Evolutionary conservation across 805 yeast genomes (phyloP), one percentile per base, ranked within the genome.

Genomic region (Starmerella sirachaensis): DNA sequence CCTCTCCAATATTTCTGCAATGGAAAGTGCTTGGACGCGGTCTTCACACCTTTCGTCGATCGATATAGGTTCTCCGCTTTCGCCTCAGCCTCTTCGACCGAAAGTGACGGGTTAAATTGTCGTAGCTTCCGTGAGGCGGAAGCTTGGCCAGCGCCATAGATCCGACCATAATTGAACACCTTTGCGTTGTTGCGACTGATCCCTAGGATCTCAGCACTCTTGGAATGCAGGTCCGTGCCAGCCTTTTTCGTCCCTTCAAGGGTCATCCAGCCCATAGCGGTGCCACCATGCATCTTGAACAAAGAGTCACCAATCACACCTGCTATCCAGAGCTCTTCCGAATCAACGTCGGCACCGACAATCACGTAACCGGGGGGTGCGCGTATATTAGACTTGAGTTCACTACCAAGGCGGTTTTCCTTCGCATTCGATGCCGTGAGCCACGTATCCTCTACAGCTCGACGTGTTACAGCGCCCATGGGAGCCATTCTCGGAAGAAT

Each of bases 241-340:
- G 80, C 88, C 40, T 64, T 66, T 60, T 91, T 91, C 4, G 88
- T 76, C 14, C 99, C 99, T 63, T 91, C 99, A 39, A 91, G 66
- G 2, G 96, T 86, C 99, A 91, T 93, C 98, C 98, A 93, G 0
- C 97, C 96, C 38, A 93, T 70, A 0, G 97, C 94, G 0, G 97
- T 84, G 11, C 93, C 93, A 5, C 98, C 99, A 57, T 91, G 99
- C 18, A 81, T 63, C 23, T 78, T 73, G 59, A 88, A 83, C 36
- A 78, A 72, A 0, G 97, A 77, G 56, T 91, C 99, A 3, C 98
- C 96, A 22, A 88, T 76, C 18, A 93, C 62, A 14, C 95, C 80
- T 0, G 98, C 98, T 48, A 91, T 91, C 99, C 99, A 91, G 29
- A 91, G 65, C 55, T 91, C 99, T 55, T 91, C 98, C 26, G 95